Conservation (phyloP, 2,329 filamentous ascomycete species). For the Aspergillus fischeri region DNA sequence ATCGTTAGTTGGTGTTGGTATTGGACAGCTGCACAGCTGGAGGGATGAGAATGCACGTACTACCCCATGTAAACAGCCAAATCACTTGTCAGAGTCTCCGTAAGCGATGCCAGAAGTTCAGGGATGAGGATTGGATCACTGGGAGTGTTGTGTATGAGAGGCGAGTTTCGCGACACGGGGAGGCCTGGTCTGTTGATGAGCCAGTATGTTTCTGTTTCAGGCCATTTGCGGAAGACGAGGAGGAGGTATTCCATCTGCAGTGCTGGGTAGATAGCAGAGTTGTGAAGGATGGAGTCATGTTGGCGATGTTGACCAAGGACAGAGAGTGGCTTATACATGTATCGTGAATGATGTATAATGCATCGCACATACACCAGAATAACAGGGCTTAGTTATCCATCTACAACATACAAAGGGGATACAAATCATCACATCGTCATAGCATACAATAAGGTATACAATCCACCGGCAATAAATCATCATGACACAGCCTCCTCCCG, state of each 20-base stretch:
- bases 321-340: not conserved
- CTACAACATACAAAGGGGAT: not conserved
- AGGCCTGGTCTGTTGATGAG: not conserved
- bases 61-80: not conserved
- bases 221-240: not conserved
- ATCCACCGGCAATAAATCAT: not conserved
- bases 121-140: not conserved
- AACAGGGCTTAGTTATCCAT: not conserved
- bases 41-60: not conserved
- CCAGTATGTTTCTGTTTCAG: not conserved
- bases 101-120: not conserved
- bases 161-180: not conserved
- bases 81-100: not conserved
- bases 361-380: not conserved
- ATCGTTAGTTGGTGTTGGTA: not conserved
- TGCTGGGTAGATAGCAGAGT: not conserved
- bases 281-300: not conserved
- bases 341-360: not conserved
- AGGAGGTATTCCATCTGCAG: not conserved
- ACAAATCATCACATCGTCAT: slow-evolving; percentile 2
- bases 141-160: not conserved
- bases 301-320: not conserved
- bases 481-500: not conserved
- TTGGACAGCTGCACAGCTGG: too few relatives aligned
- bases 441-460: not conserved